Conservation (phyloP, 306 rosid species). For the Cotoneaster glaucophyllus region DNA sequence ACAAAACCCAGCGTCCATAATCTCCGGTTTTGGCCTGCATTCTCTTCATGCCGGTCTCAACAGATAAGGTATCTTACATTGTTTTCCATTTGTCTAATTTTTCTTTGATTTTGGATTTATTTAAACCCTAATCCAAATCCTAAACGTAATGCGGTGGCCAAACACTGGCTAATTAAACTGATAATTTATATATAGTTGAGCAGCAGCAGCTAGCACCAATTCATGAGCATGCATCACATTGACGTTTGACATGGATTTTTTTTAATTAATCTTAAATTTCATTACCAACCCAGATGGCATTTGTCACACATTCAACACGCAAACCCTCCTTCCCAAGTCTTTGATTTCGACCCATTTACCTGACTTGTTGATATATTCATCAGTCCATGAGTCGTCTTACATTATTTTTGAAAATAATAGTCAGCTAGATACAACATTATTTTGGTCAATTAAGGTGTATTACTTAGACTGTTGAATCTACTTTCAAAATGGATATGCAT, state of each 20-base stretch:
- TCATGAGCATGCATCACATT: slow-evolving; percentile 13
- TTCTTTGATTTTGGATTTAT: slow-evolving; percentile 2
- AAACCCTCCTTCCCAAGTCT: background rate
- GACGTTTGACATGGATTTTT: slow-evolving; percentile 22
- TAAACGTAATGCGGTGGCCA: slow-evolving; percentile 3
- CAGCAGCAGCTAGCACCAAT: background rate
- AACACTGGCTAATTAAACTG: background rate
- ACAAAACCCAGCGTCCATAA: slow-evolving; percentile 9
- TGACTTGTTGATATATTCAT: background rate
- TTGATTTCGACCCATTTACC: slow-evolving; percentile 9
- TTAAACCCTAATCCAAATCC: background rate
- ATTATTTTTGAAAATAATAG: background rate
- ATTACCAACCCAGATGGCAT: slow-evolving; percentile 16
- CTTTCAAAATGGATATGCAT: background rate
- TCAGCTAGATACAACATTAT: background rate
- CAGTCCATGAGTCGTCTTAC: background rate
- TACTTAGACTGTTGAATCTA: background rate
- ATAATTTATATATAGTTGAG: background rate
- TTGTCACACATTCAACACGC: slow-evolving; percentile 21
- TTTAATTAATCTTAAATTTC: slow-evolving; percentile 8
- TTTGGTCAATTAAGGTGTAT: slow-evolving; percentile 3
- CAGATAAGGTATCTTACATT: background rate
- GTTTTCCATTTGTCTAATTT: slow-evolving; percentile 5
- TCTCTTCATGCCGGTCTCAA: slow-evolving; percentile 23
- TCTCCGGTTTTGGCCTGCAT: slow-evolving; percentile 18